Base-by-base conservation (phyloP, 768 basidiomycete species). In the Lactarius indigo region DNA sequence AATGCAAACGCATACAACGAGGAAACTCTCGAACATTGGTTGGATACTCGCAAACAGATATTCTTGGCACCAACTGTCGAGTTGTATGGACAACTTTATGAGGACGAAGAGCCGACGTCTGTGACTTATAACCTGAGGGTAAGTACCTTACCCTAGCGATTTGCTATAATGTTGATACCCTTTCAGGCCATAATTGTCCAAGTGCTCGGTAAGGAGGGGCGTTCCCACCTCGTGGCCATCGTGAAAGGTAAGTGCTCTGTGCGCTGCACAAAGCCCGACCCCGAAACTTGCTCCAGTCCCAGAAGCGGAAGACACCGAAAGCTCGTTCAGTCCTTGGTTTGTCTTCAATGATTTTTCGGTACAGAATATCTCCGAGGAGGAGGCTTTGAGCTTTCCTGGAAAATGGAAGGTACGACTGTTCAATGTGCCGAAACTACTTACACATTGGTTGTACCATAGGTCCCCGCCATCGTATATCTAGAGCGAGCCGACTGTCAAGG, bases 321-420 rank as follows among this genome's bases (percentile, higher is more conserved):
- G 50, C 50, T 66, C 30, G 73, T 79, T 70, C 28, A 87, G 85
- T 62, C 85, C 87, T 1, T 99, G 97, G 97, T 90, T 90, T 72
- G 76, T 98, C 63, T 98, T 98, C 86, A 99, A 99, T 73, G 97
- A 99, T 73, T 99, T 99, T 73, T 82, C 88, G 1, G 97, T 99
- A 15, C 82, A 82, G 57, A 91, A 92, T 64, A 86, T 98, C 35
- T 80, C 89, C 2, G 91, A 96, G 76, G 83, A 87, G 39, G 95
- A 98, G 71, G 96, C 92, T 1, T 77, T 98, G 65, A 88, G 89
- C 72, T 95, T 97, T 73, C 87, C 90, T 10, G 87, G 83, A n/a
- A 82, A 80, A 56, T 99, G 96, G 96, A 99, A 99, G 85, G 96
- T 91, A 33, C 35, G 83, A 47, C 37, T 35, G 2, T 28, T 28